These are phyloP conservation scores for Saccharomycopsis guyanensis DNA, from an alignment of 805 yeast species.

Conservation along the genomic window DNA sequence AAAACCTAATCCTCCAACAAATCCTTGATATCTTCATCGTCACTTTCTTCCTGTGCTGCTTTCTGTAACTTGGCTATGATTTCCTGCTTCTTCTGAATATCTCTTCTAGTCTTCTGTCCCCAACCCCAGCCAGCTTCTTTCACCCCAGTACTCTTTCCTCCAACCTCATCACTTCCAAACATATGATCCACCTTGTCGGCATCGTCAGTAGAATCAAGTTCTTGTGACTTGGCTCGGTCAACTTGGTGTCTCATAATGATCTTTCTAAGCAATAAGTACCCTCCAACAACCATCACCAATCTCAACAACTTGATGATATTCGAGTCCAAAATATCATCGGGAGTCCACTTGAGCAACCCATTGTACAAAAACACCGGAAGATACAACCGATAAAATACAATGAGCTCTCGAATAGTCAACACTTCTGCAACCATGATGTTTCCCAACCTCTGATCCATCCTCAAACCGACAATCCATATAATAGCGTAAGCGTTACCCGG, in stretches of 20 bases:
- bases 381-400: background rate
- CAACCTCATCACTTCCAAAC: constrained; percentile 1
- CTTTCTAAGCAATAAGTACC: constrained; percentile 18
- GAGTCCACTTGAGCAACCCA: constrained; percentile 6
- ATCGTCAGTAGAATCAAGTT: constrained; percentile 5
- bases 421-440: background rate
- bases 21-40: constrained; percentile 19
- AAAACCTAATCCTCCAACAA: too few species aligned
- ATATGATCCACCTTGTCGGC: constrained; percentile 9
- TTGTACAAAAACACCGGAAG: constrained; percentile 17
- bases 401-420: constrained; percentile 6
- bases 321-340: constrained; percentile 13
- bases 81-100: constrained; percentile 12
- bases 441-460: too few species aligned
- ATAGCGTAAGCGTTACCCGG: too few species aligned
- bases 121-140: constrained; percentile 21
- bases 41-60: constrained; percentile 7
- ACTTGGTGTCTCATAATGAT: constrained; percentile 15
- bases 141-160: constrained; percentile 3
- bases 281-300: constrained; percentile 12
- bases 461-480: too few species aligned
- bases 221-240: constrained; percentile 10
- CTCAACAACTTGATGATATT: constrained; percentile 12
- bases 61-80: constrained; percentile 2
- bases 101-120: constrained; percentile 17